Evolutionary conservation across 805 yeast genomes (phyloP), one percentile per base, ranked within the genome.

Genomic region (Yamadazyma philogaea): DNA sequence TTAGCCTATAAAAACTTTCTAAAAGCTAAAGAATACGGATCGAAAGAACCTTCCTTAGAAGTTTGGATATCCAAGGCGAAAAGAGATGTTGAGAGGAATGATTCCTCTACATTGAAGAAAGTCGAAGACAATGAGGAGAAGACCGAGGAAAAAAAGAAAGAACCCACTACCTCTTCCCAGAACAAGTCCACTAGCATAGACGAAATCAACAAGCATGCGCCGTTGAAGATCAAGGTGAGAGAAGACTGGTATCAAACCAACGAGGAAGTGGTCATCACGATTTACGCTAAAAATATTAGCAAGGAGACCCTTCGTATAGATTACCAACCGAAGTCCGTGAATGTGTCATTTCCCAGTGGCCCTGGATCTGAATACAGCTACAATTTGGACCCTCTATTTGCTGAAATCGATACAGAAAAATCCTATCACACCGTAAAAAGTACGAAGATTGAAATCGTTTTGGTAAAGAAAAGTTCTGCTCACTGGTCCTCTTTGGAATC

Each of bases 401-500:
- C 69, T 11, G 64, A 61, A 16, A 79, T 91, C 21, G 74, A 64
- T 20, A 66, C 80, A 1, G 58, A 55, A 0, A 49, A 63, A 16
- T 74, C 82, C 1, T 54, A 66, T 0, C 77, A 60, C 51, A 71
- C 66, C 10, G 75, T 89, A 2, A 81, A 77, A 53, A 68, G 82
- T 1, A 84, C 93, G 16, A 91, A 91, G 54, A 51, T 91, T 3
- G 97, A 91, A 60, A 57, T 89, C 7, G 59, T 59, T n/a, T 63
- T 90, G 31, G 56, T 35, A 19, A 89, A 89, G 56, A 57, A 55
- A 7, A 51, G 51, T 0, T 46, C 58, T 1, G 45, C 49, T 4
- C 74, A 77, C 40, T 86, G 95, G 95, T 64, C 70, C 22, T 48
- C 70, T 1, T 62, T 84, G 10, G 79, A 77, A 48, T 59, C 59